Evolutionary conservation across 441 rosid species (phyloP), one percentile per base, ranked within the genome.

Genomic region (Gossypium armourianum): DNA sequence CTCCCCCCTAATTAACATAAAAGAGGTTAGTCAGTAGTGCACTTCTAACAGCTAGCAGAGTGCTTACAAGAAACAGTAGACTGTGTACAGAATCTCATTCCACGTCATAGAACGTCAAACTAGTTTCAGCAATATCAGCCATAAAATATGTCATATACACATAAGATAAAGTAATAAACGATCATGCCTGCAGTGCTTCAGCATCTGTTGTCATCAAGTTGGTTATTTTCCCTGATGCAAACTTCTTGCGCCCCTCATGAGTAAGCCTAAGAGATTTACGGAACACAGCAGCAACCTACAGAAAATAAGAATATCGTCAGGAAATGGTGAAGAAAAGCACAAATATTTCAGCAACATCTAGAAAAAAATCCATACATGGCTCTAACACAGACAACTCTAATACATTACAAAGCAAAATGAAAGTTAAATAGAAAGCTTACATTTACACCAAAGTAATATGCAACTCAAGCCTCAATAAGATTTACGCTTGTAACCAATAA

Each of bases 191-290:
- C 73, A 96, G 97, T 71, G 97, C 81, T 79, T 91, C 96, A 76
- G 98, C 87, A 86, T 93, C 99, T 57, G 97, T 91, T 17, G 98
- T 93, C 98, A 96, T 96, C 87, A 96, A 83, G 84, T 96, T 96
- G 76, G 98, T 96, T 77, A 93, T 91, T 83, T 96, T 96, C 74
- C 98, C 99, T 59, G 99, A 78, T 59, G 91, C 83, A 82, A 93
- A 91, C 76, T 85, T 83, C 75, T 79, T 87, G 60, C 99, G 96
- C 56, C 91, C 80, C 81, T 96, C 98, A 26, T 93, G 92, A 52
- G 98, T 96, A 72, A 96, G 78, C 90, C 97, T 86, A 70, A 91
- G 83, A 50, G 99, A 88, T 80, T 96, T 96, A 47, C 94, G 87
- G 82, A 93, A 96, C 45, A 96, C 94, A 74, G 98, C 97, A 78